phyloP scores from a whole-genome alignment of 169 alveolate species.

The Eimeria praecox region DNA sequence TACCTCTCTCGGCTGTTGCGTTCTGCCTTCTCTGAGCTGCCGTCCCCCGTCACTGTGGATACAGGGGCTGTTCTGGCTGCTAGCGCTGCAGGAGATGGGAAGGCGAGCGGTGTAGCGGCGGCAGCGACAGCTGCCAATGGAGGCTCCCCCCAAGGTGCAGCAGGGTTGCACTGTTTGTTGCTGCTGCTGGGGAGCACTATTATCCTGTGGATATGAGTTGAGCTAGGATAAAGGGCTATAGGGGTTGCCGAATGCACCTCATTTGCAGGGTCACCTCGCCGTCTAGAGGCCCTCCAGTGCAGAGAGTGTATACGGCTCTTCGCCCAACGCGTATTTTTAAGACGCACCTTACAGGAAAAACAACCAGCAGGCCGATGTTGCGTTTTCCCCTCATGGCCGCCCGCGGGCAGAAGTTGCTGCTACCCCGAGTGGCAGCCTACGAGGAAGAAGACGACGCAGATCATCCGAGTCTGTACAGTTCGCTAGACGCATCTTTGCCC shows the following conservation, averaged over 20 bases:
- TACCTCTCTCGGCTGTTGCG: neutral
- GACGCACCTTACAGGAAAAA: neutral
- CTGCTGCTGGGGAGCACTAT: neutral
- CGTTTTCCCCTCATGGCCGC: neutral
- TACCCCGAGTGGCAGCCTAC: too few relatives aligned
- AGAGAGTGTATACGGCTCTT: too few relatives aligned
- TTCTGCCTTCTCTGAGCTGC: conserved; percentile 33
- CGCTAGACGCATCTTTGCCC: too few relatives aligned
- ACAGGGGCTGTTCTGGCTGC: neutral
- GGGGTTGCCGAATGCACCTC: neutral
- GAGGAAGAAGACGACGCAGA: too few relatives aligned
- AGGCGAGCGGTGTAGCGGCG: neutral
- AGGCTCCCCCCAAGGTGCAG: neutral
- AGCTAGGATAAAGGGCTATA: neutral
- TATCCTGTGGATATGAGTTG: neutral
- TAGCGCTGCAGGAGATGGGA: neutral
- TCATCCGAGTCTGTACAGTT: too few relatives aligned
- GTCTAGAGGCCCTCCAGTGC: neutral
- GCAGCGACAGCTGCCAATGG: neutral
- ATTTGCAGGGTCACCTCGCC: neutral
- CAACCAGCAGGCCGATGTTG: neutral
- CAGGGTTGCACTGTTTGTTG: neutral
- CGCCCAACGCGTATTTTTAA: too few relatives aligned
- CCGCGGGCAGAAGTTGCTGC: neutral
- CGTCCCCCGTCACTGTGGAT: neutral